Evolutionary conservation across 1,284 basidiomycete species (phyloP).

Genomic region (Austroboletus niveus): DNA sequence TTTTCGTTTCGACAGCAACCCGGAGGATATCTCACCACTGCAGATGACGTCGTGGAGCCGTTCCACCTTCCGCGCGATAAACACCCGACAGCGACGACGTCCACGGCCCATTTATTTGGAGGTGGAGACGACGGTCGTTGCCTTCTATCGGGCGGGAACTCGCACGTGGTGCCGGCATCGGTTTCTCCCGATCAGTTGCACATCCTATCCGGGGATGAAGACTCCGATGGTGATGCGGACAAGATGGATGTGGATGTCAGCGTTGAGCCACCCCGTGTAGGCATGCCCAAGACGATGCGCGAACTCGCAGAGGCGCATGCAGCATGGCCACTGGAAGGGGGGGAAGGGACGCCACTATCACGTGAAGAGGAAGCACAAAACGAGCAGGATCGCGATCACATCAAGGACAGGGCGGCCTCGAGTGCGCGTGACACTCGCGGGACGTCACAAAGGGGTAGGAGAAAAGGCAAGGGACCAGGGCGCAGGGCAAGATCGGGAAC

Average conservation of each 20-base stretch:
- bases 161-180: background rate
- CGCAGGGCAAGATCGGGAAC: constrained; percentile 5
- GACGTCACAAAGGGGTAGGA: background rate
- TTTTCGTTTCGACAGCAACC: constrained; percentile 28
- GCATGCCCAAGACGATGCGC: constrained; percentile 58
- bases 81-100: constrained; percentile 28
- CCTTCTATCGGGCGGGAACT: background rate
- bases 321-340: constrained; percentile 3
- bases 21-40: constrained; percentile 67
- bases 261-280: constrained; percentile 20
- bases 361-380: background rate
- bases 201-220: constrained; percentile 24
- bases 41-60: constrained; percentile 70
- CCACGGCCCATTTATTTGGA: background rate
- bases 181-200: constrained; percentile 6
- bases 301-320: constrained; percentile 56
- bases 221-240: background rate
- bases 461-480: constrained; percentile 1
- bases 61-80: constrained; percentile 66
- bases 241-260: constrained; percentile 21
- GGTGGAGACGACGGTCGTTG: constrained; percentile 1
- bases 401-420: no score
- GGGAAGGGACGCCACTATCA: constrained; percentile 4
- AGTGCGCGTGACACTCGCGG: background rate
- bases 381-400: background rate